phyloP scores from a whole-genome alignment of 176 grass and related monocot genomes.

The Zoysia pacifica region DNA sequence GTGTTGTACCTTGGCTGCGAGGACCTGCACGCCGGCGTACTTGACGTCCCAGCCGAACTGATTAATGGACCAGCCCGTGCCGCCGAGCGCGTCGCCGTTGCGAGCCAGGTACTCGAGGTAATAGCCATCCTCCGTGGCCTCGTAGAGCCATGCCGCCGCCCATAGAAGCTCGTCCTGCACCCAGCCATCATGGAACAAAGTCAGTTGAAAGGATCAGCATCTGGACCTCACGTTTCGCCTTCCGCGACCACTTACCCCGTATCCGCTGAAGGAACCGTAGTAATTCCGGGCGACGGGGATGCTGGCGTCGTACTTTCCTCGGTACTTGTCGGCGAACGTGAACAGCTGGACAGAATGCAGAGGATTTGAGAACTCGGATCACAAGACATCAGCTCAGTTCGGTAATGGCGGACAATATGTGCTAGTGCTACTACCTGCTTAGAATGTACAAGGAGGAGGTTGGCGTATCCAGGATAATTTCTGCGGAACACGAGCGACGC shows the following conservation, averaged over 20 bases:
- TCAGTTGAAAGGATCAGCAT: background rate
- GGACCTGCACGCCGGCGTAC: conserved; percentile 83
- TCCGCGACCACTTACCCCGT: conserved; percentile 52
- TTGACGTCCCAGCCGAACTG: conserved; percentile 99
- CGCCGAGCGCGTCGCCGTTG: conserved; percentile 69
- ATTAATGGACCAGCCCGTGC: conserved; percentile 71
- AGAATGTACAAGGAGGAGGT: conserved; percentile 70
- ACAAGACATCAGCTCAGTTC: background rate
- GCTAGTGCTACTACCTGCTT: conserved; percentile 53
- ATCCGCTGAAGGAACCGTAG: conserved; percentile 87
- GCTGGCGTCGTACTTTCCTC: conserved; percentile 85
- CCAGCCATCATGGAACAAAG: background rate
- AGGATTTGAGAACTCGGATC: background rate
- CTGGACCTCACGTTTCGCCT: background rate
- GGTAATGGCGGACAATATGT: background rate
- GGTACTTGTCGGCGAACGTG: conserved; percentile 80
- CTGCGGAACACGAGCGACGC: conserved; percentile 63
- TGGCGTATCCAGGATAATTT: conserved; percentile 59
- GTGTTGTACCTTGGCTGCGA: conserved; percentile 63
- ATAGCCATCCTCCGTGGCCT: conserved; percentile 62
- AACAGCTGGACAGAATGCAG: conserved; percentile 49
- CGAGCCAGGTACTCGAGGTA: conserved; percentile 76
- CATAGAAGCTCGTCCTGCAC: conserved; percentile 83
- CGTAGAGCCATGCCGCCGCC: conserved; percentile 90
- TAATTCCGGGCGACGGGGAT: conserved; percentile 70